Evolutionary conservation across 176 grass and related monocot genomes (phyloP).

Genomic region (Chrysopogon serrulatus): DNA sequence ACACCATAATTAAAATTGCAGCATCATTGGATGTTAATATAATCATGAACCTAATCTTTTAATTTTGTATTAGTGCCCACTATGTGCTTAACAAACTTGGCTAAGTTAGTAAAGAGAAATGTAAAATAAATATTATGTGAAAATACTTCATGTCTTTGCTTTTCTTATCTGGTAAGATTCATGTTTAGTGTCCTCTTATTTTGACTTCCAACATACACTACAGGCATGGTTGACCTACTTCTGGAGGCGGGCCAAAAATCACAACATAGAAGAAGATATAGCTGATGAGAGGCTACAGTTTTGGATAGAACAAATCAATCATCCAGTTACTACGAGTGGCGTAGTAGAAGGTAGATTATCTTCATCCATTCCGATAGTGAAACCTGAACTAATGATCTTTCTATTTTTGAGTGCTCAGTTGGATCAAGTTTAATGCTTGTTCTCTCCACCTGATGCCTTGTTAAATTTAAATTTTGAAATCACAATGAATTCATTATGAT

Average conservation of each 20-base stretch:
- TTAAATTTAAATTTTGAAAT: background rate
- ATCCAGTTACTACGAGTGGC: conserved; percentile 49
- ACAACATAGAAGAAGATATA: conserved; percentile 94
- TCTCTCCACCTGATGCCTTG: background rate
- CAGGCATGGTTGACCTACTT: conserved; percentile 95
- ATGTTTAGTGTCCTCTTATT: background rate
- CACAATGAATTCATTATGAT: background rate
- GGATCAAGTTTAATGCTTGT: background rate
- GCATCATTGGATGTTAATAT: background rate
- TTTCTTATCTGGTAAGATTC: background rate
- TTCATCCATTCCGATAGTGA: background rate
- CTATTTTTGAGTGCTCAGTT: background rate
- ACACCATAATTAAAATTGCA: background rate
- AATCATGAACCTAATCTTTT: background rate
- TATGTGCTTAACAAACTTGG: background rate
- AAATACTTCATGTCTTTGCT: background rate
- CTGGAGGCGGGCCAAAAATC: conserved; percentile 81
- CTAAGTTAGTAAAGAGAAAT: background rate
- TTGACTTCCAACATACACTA: background rate
- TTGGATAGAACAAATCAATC: conserved; percentile 87
- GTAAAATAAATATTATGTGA: conserved; percentile 7
- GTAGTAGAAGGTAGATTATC: conserved; percentile 61
- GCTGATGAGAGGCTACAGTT: conserved; percentile 88
- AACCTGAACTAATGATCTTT: background rate
- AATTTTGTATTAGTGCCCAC: background rate